These are phyloP conservation scores for Macadamia integrifolia DNA, from an alignment of 164 flowering plant genomes.

Conservation along the genomic window DNA sequence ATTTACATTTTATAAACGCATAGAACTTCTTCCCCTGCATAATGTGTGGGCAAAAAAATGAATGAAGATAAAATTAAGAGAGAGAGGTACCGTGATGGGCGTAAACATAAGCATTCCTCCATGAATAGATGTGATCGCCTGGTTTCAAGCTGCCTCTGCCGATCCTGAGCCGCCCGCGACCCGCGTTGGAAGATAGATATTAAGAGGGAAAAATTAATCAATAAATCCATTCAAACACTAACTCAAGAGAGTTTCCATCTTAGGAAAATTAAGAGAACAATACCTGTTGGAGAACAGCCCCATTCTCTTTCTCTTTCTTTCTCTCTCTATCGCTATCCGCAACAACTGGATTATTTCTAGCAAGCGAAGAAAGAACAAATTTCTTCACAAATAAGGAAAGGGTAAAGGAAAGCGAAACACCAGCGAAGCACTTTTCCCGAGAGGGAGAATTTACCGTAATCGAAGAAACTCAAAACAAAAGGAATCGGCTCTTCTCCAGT, in stretches of 20 bases:
- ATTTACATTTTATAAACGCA: no score
- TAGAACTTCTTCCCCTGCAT: no score
- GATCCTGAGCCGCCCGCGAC: slow-evolving; percentile 25
- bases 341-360: background rate
- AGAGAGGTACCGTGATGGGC: slow-evolving; percentile 62
- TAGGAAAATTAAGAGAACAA: background rate
- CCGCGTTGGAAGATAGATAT: background rate
- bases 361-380: no score
- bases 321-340: background rate
- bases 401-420: no score
- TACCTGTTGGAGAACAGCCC: slow-evolving; percentile 59
- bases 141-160: slow-evolving; percentile 46
- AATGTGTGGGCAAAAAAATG: no score
- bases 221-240: no score
- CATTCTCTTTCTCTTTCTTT: slow-evolving; percentile 18
- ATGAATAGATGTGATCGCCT: slow-evolving; percentile 79
- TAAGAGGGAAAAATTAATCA: background rate
- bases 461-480: no score
- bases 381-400: no score
- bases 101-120: slow-evolving; percentile 66
- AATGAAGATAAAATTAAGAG: background rate
- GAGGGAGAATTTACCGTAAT: no score
- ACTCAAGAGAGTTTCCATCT: no score
- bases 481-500: no score
- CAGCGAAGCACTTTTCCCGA: no score